These are phyloP conservation scores for Craspedostauros australis DNA, from an alignment of 108 stramenopile species.

Conservation along the genomic window DNA sequence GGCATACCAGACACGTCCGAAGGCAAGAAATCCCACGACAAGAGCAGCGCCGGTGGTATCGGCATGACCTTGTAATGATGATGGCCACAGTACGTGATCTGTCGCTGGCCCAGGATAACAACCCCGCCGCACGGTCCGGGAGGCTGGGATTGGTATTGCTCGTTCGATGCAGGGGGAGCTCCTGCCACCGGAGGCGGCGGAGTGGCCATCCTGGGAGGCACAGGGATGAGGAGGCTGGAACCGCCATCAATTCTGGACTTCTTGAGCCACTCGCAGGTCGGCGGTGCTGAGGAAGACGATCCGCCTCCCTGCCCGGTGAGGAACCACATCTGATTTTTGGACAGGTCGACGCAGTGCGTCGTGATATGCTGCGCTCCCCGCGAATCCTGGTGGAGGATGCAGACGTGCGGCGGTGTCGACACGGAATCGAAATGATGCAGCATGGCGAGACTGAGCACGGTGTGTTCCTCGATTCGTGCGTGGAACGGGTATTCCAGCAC, in stretches of 20 bases:
- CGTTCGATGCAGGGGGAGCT: conserved; percentile 17
- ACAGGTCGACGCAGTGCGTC: conserved; percentile 50
- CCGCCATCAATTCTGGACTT: conserved; percentile 70
- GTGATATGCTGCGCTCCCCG: conserved; percentile 62
- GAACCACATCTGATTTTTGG: conserved; percentile 33
- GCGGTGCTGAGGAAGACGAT: background rate
- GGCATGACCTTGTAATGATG: conserved; percentile 56
- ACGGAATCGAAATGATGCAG: conserved; percentile 35
- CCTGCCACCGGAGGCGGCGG: conserved; percentile 7
- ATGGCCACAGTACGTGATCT: conserved; percentile 59
- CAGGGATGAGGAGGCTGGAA: conserved; percentile 47
- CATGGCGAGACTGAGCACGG: conserved; percentile 50
- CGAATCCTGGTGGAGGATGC: conserved; percentile 72
- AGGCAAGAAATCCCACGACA: conserved; percentile 39
- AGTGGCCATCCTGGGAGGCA: conserved; percentile 35
- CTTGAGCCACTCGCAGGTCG: conserved; percentile 25
- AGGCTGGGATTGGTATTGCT: background rate
- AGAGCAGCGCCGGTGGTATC: conserved; percentile 37
- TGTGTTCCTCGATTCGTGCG: conserved; percentile 68
- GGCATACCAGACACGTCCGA: conserved; percentile 40
- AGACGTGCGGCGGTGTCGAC: conserved; percentile 49
- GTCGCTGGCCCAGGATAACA: conserved; percentile 69
- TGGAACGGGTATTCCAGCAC: conserved; percentile 59
- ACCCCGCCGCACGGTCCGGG: conserved; percentile 47
- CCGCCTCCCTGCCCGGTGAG: conserved; percentile 12